Conservation (phyloP, 768 basidiomycete species). For the Multifurca ochricompacta region DNA sequence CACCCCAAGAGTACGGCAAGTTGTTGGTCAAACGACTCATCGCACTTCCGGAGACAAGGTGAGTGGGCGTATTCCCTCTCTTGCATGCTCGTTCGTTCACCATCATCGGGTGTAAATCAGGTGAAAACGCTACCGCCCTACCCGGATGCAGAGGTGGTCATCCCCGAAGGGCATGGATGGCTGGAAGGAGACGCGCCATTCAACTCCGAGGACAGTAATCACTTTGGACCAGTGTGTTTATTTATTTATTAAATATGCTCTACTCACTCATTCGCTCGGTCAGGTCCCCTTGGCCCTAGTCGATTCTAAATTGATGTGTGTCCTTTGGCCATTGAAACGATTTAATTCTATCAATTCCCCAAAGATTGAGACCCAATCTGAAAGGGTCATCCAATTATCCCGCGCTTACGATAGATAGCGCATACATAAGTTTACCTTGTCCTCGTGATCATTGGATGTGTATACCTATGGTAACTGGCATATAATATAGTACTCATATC, state of each 20-base stretch:
- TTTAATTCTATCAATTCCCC: not conserved
- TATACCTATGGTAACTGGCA: not conserved
- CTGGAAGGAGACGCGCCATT: slow-evolving; percentile 19
- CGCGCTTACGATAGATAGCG: not conserved
- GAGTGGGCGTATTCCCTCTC: not conserved
- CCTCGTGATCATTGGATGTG: not conserved
- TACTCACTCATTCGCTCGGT: not conserved
- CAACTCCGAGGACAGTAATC: slow-evolving; percentile 22
- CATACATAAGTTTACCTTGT: not conserved
- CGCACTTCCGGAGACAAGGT: slow-evolving; percentile 20
- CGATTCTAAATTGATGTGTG: slow-evolving; percentile 9
- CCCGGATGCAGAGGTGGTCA: slow-evolving; percentile 12
- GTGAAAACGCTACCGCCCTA: slow-evolving; percentile 21
- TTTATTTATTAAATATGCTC: too few relatives aligned
- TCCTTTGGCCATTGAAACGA: slow-evolving; percentile 11
- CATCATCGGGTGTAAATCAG: not conserved
- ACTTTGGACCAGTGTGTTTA: slow-evolving; percentile 18
- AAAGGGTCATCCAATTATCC: not conserved
- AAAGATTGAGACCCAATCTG: not conserved
- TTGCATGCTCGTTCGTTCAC: not conserved
- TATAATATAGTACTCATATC: not conserved
- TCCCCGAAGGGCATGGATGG: slow-evolving; percentile 18
- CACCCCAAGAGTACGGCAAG: slow-evolving; percentile 14
- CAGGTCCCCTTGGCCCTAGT: slow-evolving; percentile 16
- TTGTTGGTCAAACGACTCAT: slow-evolving; percentile 17